phyloP scores from a whole-genome alignment of 1,139 yeast species.

The Protomyces inundatus region DNA sequence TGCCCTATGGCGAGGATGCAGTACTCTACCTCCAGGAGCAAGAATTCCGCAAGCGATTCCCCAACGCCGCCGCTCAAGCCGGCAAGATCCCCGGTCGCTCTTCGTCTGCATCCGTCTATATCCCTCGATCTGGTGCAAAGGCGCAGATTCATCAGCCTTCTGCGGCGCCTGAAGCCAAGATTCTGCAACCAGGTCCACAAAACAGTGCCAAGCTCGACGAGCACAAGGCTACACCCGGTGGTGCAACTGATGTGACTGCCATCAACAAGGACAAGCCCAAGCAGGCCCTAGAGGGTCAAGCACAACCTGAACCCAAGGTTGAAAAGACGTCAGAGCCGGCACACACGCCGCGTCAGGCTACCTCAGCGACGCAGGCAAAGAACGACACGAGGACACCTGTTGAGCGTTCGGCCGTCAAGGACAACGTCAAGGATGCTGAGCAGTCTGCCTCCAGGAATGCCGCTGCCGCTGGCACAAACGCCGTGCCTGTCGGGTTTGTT shows the following conservation, averaged over 20 bases:
- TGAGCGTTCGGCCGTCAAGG: neutral
- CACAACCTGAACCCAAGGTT: neutral
- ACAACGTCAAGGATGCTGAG: neutral
- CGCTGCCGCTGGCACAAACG: neutral
- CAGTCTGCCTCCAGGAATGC: neutral
- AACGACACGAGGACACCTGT: neutral
- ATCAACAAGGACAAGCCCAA: neutral
- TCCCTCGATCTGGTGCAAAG: constrained; percentile 16
- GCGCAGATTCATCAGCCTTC: constrained; percentile 14
- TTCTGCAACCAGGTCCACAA: constrained; percentile 19
- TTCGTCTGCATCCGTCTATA: constrained; percentile 13
- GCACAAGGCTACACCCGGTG: constrained; percentile 20
- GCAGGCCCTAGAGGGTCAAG: neutral
- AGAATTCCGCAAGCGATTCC: constrained; percentile 39
- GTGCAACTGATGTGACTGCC: constrained; percentile 1
- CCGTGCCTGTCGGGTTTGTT: neutral
- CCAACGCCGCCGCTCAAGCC: constrained; percentile 39
- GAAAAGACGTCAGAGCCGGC: neutral
- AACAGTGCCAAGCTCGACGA: constrained; percentile 10
- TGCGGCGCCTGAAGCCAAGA: constrained; percentile 16
- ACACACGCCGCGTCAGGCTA: neutral
- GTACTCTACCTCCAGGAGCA: constrained; percentile 50
- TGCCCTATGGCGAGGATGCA: constrained; percentile 56
- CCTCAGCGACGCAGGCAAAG: neutral
- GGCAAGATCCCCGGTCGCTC: constrained; percentile 34